phyloP scores from a whole-genome alignment of 805 yeast species.

The Saccharomycopsis microspora region DNA sequence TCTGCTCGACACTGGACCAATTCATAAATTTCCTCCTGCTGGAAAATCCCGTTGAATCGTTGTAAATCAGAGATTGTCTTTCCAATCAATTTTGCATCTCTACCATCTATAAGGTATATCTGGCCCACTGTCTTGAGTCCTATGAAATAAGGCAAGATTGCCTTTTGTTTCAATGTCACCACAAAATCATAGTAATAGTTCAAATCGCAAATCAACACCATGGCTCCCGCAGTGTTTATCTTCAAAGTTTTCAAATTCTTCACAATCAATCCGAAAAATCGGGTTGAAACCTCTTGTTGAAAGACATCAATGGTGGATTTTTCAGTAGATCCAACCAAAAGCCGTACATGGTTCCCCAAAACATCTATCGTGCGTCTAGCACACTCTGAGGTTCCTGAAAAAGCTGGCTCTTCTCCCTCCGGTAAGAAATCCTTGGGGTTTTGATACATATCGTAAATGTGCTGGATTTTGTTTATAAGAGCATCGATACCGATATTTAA shows the following conservation, averaged over 20 bases:
- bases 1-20: constrained; percentile 81
- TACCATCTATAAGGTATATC: constrained; percentile 59
- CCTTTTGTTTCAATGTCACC: constrained; percentile 46
- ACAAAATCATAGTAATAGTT: constrained; percentile 72
- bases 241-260: constrained; percentile 65
- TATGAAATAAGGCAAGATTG: constrained; percentile 63
- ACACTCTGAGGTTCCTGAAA: constrained; percentile 21
- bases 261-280: constrained; percentile 67
- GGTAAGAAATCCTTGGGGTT: constrained; percentile 49
- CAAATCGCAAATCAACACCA: constrained; percentile 69
- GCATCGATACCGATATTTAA: constrained; percentile 87
- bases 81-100: constrained; percentile 77
- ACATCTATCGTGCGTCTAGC: constrained; percentile 53
- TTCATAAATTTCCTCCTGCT: constrained; percentile 90
- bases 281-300: constrained; percentile 85
- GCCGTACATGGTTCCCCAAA: constrained; percentile 57
- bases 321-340: constrained; percentile 75
- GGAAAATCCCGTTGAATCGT: constrained; percentile 78
- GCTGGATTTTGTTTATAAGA: constrained; percentile 69
- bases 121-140: constrained; percentile 81
- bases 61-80: constrained; percentile 71
- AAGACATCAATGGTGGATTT: constrained; percentile 82
- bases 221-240: constrained; percentile 74
- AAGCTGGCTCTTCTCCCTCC: constrained; percentile 24
- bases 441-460: constrained; percentile 42